A percentile compares a stretch with the other conserved stretches of the same genome.
Conservation (phyloP, 345 rosid species). For the Triadica sebifera region DNA sequence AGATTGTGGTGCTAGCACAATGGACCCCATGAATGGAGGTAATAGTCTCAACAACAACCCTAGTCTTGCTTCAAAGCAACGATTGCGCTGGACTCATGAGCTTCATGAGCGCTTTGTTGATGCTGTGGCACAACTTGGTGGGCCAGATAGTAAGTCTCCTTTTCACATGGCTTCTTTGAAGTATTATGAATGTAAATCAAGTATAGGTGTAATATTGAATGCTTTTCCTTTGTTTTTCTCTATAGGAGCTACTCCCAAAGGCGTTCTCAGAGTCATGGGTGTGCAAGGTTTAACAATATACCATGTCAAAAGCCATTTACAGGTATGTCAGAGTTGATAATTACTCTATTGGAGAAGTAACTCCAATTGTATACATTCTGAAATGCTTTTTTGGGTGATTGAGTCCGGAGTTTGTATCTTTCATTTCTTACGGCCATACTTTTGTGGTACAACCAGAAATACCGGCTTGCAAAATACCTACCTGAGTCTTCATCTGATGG, state of each 20-base stretch:
- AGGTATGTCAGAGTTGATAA: slow-evolving; percentile 42
- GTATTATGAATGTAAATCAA: background rate
- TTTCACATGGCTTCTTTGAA: background rate
- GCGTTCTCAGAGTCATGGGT: slow-evolving; percentile 98
- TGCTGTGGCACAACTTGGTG: slow-evolving; percentile 99
- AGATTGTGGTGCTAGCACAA: slow-evolving; percentile 48
- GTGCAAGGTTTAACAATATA: slow-evolving; percentile 96
- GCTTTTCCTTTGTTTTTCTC: slow-evolving; percentile 8
- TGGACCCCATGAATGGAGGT: slow-evolving; percentile 76
- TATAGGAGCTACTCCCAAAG: slow-evolving; percentile 97
- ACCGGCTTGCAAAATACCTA: slow-evolving; percentile 86
- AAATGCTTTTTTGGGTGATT: slow-evolving; percentile 10
- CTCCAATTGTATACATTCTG: background rate
- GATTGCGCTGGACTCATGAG: slow-evolving; percentile 96
- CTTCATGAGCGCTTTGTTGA: slow-evolving; percentile 99
- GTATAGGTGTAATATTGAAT: background rate
- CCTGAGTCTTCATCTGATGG: slow-evolving; percentile 98
- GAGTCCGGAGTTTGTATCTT: background rate
- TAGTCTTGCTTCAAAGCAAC: slow-evolving; percentile 91
- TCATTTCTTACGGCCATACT: slow-evolving; percentile 10
- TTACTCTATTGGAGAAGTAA: background rate
- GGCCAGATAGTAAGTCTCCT: slow-evolving; percentile 87
- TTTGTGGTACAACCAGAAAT: slow-evolving; percentile 61
- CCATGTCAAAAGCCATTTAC: slow-evolving; percentile 98
- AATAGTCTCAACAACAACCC: slow-evolving; percentile 55